Evolutionary conservation across 1,284 basidiomycete species (phyloP).

Genomic region (Ganoderma boninense): DNA sequence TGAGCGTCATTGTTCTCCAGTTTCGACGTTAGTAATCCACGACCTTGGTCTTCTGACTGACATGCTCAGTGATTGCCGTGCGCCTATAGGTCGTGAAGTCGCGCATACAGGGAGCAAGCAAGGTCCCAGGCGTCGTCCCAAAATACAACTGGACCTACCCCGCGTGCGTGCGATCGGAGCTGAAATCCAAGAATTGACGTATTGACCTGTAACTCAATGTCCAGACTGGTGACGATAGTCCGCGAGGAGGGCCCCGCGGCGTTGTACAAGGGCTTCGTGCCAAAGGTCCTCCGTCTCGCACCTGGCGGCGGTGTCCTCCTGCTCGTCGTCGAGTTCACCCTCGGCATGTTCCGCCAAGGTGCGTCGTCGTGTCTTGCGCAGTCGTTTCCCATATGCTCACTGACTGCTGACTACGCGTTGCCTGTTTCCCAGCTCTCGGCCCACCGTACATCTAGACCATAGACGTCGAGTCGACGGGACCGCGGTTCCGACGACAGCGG

Average conservation of each 20-base stretch:
- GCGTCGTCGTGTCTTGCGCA: conserved; percentile 9
- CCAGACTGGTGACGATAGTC: conserved; percentile 77
- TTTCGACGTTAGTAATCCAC: conserved; percentile 60
- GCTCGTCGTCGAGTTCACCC: conserved; percentile 88
- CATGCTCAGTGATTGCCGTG: not conserved
- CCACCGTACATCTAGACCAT: conserved; percentile 35
- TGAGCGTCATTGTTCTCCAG: conserved; percentile 38
- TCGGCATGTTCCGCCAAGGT: conserved; percentile 80
- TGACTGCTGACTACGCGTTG: not conserved
- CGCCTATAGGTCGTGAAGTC: conserved; percentile 90
- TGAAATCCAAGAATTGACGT: conserved; percentile 38
- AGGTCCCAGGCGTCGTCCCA: conserved; percentile 71
- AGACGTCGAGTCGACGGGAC: not conserved
- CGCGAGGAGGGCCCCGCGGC: conserved; percentile 91
- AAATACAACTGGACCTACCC: conserved; percentile 97
- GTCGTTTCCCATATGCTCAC: not conserved
- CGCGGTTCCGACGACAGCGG: not conserved
- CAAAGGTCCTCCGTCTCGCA: conserved; percentile 87
- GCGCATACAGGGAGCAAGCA: conserved; percentile 85
- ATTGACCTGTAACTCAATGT: not conserved
- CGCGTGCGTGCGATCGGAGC: conserved; percentile 49
- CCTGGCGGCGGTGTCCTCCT: conserved; percentile 96
- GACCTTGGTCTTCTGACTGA: not conserved
- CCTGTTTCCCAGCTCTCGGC: conserved; percentile 25
- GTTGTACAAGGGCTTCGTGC: conserved; percentile 94